phyloP scores from a whole-genome alignment of 2,329 filamentous ascomycete genomes.

The Dactylella cylindrospora region DNA sequence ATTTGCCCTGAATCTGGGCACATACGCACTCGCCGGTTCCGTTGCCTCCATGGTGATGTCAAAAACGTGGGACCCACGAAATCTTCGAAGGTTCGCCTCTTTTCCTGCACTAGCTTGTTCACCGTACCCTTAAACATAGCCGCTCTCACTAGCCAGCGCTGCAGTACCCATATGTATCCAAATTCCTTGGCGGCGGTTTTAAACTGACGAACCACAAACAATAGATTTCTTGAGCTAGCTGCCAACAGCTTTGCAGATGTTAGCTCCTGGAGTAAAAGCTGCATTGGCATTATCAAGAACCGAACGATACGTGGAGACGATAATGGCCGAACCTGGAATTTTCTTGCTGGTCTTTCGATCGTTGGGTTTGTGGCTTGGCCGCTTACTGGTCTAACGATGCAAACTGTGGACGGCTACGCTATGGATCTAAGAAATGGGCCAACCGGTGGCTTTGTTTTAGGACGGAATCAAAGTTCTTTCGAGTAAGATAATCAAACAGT shows the following conservation, averaged over 20 bases:
- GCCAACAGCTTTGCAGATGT: slow-evolving; percentile 6
- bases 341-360: not conserved
- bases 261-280: slow-evolving; percentile 1
- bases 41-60: slow-evolving; percentile 12
- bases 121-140: too few species aligned
- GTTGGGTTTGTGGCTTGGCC: slow-evolving; percentile 19
- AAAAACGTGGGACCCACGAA: not conserved
- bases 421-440: not conserved
- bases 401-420: slow-evolving; percentile 12
- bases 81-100: slow-evolving; percentile 6
- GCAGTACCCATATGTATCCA: too few species aligned
- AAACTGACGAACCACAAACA: not conserved
- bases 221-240: slow-evolving; percentile 2
- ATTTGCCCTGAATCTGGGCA: slow-evolving; percentile 12
- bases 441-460: slow-evolving; percentile 1
- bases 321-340: slow-evolving; percentile 13
- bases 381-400: slow-evolving; percentile 23
- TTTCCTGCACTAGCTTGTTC: too few species aligned
- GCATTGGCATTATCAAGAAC: not conserved
- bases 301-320: not conserved
- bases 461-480: slow-evolving; percentile 1
- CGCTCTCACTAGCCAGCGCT: too few species aligned
- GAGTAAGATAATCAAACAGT: too few species aligned
- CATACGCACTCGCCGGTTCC: slow-evolving; percentile 5
- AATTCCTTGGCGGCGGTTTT: too few species aligned